Percentiles rank a stretch among this genome's conserved stretches.
These are phyloP conservation scores for Fusarium hostae DNA, from an alignment of 2,329 filamentous ascomycete genomes.

Conservation along the genomic window DNA sequence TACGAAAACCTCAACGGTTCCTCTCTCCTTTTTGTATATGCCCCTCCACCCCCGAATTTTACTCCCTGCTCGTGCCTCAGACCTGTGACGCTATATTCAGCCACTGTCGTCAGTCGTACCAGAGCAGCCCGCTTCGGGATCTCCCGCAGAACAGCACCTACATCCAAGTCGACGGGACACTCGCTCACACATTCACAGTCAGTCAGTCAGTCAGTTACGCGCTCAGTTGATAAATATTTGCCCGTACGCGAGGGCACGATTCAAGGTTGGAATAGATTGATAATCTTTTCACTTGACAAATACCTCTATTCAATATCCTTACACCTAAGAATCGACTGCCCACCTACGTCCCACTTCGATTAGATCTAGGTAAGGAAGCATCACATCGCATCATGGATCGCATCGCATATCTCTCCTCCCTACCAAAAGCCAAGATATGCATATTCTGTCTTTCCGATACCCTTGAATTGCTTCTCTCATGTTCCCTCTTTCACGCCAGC, in stretches of 20 bases:
- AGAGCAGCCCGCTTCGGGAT: conserved; percentile 41
- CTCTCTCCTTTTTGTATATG: not conserved
- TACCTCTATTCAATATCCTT: not conserved
- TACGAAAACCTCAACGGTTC: not conserved
- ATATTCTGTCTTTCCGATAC: not conserved
- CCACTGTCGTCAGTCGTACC: conserved; percentile 46
- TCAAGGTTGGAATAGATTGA: not conserved
- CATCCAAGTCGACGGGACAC: not conserved
- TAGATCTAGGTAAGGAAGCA: conserved; percentile 25
- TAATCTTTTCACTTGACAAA: not conserved
- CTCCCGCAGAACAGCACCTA: conserved; percentile 39
- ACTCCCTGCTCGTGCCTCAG: conserved; percentile 25
- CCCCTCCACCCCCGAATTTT: conserved; percentile 20
- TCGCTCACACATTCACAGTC: not conserved
- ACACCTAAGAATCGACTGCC: not conserved
- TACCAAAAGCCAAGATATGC: not conserved
- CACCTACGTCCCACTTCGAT: conserved; percentile 7
- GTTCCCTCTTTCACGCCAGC: not conserved
- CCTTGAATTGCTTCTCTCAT: not conserved
- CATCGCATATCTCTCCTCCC: conserved; percentile 12
- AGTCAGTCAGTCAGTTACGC: not conserved
- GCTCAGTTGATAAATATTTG: conserved; percentile 7
- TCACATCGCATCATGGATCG: not conserved
- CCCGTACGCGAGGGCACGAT: not conserved
- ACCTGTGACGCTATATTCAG: conserved; percentile 38